A percentile compares a stretch with the other conserved stretches of the same genome.
Evolutionary conservation across 192 early-diverging fungal genomes (phyloP).

Genomic region (Coemansia biformis): DNA sequence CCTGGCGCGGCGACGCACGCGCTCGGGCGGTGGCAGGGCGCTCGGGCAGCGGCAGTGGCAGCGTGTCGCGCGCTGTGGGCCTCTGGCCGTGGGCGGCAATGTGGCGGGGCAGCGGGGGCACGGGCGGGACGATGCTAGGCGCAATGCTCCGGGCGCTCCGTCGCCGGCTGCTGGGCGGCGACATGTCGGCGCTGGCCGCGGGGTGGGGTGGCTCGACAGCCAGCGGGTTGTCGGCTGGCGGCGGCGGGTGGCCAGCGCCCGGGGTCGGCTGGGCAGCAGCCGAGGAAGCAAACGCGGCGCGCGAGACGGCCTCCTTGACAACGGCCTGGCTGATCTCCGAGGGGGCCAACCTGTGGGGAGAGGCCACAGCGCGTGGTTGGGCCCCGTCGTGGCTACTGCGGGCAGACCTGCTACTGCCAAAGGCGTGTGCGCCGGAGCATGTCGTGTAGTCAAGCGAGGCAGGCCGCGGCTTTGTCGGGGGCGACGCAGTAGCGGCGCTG

Average conservation of each 20-base stretch:
- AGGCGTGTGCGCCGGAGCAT: slow-evolving; percentile 18
- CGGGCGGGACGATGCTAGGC: slow-evolving; percentile 20
- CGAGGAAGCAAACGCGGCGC: slow-evolving; percentile 4
- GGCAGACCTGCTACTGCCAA: slow-evolving; percentile 21
- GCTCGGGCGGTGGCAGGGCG: slow-evolving; percentile 24
- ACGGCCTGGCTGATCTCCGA: slow-evolving; percentile 17
- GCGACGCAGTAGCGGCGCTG: background rate
- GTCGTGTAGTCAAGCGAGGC: slow-evolving; percentile 31
- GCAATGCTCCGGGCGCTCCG: background rate
- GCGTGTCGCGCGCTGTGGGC: slow-evolving; percentile 7
- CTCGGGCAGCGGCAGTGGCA: slow-evolving; percentile 3
- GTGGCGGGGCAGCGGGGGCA: slow-evolving; percentile 30
- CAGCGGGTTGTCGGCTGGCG: no score
- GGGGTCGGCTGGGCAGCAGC: background rate
- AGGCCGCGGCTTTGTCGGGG: slow-evolving; percentile 20
- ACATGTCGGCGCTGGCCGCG: no score
- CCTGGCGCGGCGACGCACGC: slow-evolving; percentile 16
- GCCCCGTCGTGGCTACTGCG: slow-evolving; percentile 22
- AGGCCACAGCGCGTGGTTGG: background rate
- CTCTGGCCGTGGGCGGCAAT: background rate
- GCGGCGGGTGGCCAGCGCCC: background rate
- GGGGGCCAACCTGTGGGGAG: slow-evolving; percentile 8
- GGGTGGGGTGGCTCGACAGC: no score
- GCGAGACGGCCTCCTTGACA: slow-evolving; percentile 10
- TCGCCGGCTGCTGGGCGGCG: background rate